Evolutionary conservation across 495 filamentous ascomycete genomes (phyloP), one percentile per base, ranked within the genome.

Genomic region (Penicillium diatomitis): DNA sequence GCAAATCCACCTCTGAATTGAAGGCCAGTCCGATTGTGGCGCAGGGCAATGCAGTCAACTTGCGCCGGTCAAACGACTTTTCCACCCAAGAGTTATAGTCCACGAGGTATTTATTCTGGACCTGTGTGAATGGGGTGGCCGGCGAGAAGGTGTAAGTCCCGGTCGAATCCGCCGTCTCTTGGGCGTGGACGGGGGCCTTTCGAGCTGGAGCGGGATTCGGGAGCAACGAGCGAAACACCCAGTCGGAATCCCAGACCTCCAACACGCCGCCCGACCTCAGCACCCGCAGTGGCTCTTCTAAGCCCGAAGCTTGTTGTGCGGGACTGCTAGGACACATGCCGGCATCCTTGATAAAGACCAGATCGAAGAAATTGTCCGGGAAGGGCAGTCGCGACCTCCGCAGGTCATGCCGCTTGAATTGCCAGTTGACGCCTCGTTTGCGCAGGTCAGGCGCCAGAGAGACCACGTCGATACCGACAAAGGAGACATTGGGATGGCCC

Each of bases 261-360:
- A 95, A 60, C 9, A 82, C 78, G 1, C 91, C 91, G 5, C 88
- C 90, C 0, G 83, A 82, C 54, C 79, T 82, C 38, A 96, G 68
- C 10, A 95, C 71, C 29, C 90, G 84, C 44, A 89, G 64, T 45
- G 83, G 83, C 56, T 95, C 90, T 36, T 85, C 80, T 48, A 95
- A 74, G 9, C 90, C 69, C 6, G 62, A 56, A 33, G 81, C 79
- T 36, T 85, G 79, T 56, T 83, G 76, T 8, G 77, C 75, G 20
- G 75, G 77, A 11, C 80, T 79, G 33, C 78, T 64, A 8, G 76
- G 77, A 47, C 80, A 82, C 63, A 94, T 75, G 37, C 80, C 81
- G 54, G 90, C 72, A 63, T 96, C 90, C 63, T 96, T 95, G 47
- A 90, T 79, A 70, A 96, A 88, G 47, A 97, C 80, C 20, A 95